Evolutionary conservation across 2,329 filamentous ascomycete genomes (phyloP), one percentile per base, ranked within the genome.

Genomic region (Penicillium sp.): DNA sequence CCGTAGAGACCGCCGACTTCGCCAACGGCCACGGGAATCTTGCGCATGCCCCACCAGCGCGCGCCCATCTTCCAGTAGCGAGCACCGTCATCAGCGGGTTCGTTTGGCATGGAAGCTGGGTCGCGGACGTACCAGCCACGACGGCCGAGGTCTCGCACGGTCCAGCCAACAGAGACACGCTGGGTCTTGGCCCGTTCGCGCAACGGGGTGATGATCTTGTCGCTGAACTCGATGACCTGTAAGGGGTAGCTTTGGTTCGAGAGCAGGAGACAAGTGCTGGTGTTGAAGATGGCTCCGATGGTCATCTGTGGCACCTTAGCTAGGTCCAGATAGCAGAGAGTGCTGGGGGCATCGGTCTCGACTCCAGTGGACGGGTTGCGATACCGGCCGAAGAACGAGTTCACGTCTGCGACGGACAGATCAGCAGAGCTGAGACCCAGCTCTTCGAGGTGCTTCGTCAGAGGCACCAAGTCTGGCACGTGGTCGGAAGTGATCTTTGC

Each of bases 31-130:
- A 82, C 75, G 2, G 79, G 78, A 22, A 80, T 69, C 66, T 82
- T 93, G 55, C 87, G 80, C 83, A 90, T 90, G 31, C 88, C 88
- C 88, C 88, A 92, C 73, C 83, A 88, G 60, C 82, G 81, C 41
- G 88, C 88, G 28, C 88, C 88, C 85, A 89, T 87, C 75, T 93
- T 93, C 88, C 88, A 93, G 61, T 75, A 72, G 28, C 84, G 75
- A 39, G 74, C 69, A 1, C 82, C 82, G 58, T 84, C 79, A 64
- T 86, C 82, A 1, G 60, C 42, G 27, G 50, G 52, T 46, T 58
- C 57, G 41, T 57, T 55, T 39, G 61, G 60, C 53, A 64, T 74
- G 59, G 55, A 68, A 4, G 62, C 55, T 4, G 71, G 72, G 46
- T 74, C 71, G 10, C 75, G 69, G 28, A 75, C 84, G 73, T 69